Evolutionary conservation across 2,329 filamentous ascomycete genomes (phyloP).

Genomic region (Metarhizium sp.): DNA sequence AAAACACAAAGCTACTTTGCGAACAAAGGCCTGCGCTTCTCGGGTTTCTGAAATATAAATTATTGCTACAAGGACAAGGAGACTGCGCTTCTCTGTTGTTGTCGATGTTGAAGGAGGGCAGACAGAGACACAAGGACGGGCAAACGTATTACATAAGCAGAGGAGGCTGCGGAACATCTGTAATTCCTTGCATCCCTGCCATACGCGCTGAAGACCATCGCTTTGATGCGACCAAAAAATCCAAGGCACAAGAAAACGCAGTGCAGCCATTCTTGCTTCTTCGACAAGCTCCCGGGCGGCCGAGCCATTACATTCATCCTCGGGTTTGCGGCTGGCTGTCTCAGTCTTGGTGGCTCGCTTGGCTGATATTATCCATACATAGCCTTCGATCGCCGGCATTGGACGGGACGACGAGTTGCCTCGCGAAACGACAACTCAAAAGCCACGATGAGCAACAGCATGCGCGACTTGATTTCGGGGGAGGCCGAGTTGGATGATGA

Average conservation of each 20-base stretch:
- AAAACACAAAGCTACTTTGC: too few species aligned
- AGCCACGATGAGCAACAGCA: slow-evolving; percentile 49
- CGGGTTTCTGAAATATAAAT: too few species aligned
- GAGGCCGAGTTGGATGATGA: slow-evolving; percentile 81
- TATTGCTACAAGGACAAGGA: too few species aligned
- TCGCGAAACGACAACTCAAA: slow-evolving; percentile 1
- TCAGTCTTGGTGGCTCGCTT: background rate
- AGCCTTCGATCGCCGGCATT: background rate
- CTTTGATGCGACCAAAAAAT: slow-evolving; percentile 17
- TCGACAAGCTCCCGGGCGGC: slow-evolving; percentile 4
- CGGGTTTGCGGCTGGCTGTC: background rate
- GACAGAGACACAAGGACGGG: background rate
- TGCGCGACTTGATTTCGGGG: slow-evolving; percentile 72
- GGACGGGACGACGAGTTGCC: background rate
- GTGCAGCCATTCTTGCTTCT: slow-evolving; percentile 5
- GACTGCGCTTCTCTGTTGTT: too few species aligned
- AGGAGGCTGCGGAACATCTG: slow-evolving; percentile 2
- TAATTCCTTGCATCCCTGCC: slow-evolving; percentile 11
- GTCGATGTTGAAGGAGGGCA: too few species aligned
- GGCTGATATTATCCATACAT: background rate
- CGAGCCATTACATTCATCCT: background rate
- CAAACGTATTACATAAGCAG: background rate
- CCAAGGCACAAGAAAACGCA: slow-evolving; percentile 10
- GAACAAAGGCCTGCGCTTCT: too few species aligned
- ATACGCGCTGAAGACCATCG: slow-evolving; percentile 18